Conservation (phyloP, 2,329 filamentous ascomycete species). For the Hypomyces perniciosus region DNA sequence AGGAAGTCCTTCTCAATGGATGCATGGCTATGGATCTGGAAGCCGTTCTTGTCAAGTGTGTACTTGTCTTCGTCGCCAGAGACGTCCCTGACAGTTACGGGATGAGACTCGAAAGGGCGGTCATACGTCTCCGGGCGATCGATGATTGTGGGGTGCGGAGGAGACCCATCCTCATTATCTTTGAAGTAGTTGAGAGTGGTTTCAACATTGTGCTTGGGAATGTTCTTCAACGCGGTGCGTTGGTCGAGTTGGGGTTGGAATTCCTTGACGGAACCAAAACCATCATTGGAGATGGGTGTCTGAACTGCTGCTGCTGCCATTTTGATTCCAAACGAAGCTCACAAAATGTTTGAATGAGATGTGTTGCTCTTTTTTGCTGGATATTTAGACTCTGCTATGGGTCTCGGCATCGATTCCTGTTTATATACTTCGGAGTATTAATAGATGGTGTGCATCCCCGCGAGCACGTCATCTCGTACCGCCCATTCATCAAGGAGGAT, state of each 20-base stretch:
- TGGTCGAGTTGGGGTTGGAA: conserved; percentile 10
- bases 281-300: conserved; percentile 6
- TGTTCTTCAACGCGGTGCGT: not conserved
- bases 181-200: conserved; percentile 35
- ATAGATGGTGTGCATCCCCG: conserved; percentile 5
- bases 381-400: too few species aligned
- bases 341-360: not conserved
- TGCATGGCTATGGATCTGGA: conserved; percentile 27
- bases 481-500: conserved; percentile 14
- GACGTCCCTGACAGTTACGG: conserved; percentile 30
- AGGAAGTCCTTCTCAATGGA: conserved; percentile 32
- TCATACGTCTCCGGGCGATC: conserved; percentile 30
- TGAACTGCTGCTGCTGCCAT: conserved; percentile 22
- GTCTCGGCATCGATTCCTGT: not conserved
- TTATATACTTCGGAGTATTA: not conserved
- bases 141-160: conserved; percentile 30
- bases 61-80: conserved; percentile 30
- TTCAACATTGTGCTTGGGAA: conserved; percentile 24
- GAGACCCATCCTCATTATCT: conserved; percentile 36
- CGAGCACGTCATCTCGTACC: conserved; percentile 21
- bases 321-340: conserved; percentile 5
- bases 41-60: conserved; percentile 34
- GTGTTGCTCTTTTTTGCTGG: too few species aligned
- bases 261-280: conserved; percentile 8
- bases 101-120: conserved; percentile 22